Evolutionary conservation across 2,329 filamentous ascomycete genomes (phyloP), one percentile per base, ranked within the genome.

Genomic region (Sporothrix brasiliensis): DNA sequence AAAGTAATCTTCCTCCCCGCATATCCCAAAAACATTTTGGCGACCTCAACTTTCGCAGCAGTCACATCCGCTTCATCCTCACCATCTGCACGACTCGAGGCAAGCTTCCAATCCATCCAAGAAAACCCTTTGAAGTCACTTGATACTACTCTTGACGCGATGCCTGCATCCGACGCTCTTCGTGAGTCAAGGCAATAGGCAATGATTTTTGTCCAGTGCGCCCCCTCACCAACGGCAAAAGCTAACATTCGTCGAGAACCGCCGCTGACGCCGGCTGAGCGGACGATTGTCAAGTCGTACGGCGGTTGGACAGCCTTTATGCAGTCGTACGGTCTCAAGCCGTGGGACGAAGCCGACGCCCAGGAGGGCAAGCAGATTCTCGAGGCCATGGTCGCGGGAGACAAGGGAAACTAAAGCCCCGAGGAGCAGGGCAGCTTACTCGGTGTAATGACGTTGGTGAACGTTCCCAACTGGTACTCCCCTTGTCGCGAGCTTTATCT

Each of bases 261-360:
- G 10, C n/a, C 67, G 4, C 13, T 71, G 60, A 47, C 19, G 1
- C 58, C 58, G 1, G 67, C 50, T 3, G 70, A 71, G 66, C 67
- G 67, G 19, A 34, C n/a, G 10, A 47, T 69, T 21, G 50, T 66
- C 67, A 66, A 69, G 21, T 52, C 50, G 16, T 69, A 67, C 47
- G 70, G 70, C 50, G 67, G 52, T 13, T 71, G 70, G 70, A 67
- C 67, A 13, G 30, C 5, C 9, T 71, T 71, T 49, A 53, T 71
- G 70, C 52, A 53, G 16, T 30, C 41, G 1, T 44, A 53, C 3
- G 70, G 70, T 21, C 70, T 71, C 27, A 67, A 71, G 67, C 41
- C 70, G 16, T 71, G 44, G 41, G 67, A 71, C 14, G n/a, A 6
- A 0, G 44, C n/a, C 21, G 70, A 71, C 34, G 61, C 53, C 1